Conservation (phyloP, 768 basidiomycete genomes). For the Floccularia luteovirens region DNA sequence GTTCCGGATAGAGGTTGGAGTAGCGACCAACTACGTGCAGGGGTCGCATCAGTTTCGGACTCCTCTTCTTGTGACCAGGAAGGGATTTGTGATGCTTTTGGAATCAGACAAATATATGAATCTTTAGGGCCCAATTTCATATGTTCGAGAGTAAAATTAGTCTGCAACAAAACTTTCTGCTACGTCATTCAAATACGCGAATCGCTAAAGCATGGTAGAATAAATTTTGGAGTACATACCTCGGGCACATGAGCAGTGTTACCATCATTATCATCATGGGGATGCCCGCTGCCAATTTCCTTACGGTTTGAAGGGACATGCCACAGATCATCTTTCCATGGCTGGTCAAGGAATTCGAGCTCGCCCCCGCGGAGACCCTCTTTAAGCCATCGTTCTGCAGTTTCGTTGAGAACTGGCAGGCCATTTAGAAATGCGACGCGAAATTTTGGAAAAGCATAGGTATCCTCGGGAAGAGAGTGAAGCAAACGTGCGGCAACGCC, state of each 20-base stretch:
- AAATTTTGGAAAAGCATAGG: slow-evolving; percentile 77
- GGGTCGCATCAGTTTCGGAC: slow-evolving; percentile 50
- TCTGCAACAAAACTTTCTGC: too few relatives aligned
- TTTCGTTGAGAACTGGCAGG: slow-evolving; percentile 65
- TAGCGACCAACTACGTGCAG: slow-evolving; percentile 76
- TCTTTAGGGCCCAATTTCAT: slow-evolving; percentile 67
- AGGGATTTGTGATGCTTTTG: slow-evolving; percentile 45
- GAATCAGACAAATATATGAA: slow-evolving; percentile 75
- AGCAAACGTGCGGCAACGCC: slow-evolving; percentile 33
- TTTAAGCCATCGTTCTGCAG: slow-evolving; percentile 67
- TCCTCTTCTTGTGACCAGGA: slow-evolving; percentile 41
- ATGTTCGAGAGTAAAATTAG: slow-evolving; percentile 53
- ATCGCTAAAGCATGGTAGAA: too few relatives aligned
- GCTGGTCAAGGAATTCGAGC: slow-evolving; percentile 67
- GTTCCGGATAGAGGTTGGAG: slow-evolving; percentile 71
- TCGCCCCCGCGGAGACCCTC: slow-evolving; percentile 71
- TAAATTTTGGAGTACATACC: slow-evolving; percentile 9
- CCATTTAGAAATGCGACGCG: slow-evolving; percentile 73
- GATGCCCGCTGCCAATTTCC: slow-evolving; percentile 53
- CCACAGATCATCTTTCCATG: slow-evolving; percentile 38
- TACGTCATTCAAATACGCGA: slow-evolving; percentile 5
- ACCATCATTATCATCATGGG: slow-evolving; percentile 16
- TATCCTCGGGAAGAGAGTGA: slow-evolving; percentile 74
- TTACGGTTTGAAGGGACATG: slow-evolving; percentile 33
- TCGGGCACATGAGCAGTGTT: slow-evolving; percentile 27